Evolutionary conservation across 495 filamentous ascomycete species (phyloP).

Genomic region (Stereocaulon alpinum): DNA sequence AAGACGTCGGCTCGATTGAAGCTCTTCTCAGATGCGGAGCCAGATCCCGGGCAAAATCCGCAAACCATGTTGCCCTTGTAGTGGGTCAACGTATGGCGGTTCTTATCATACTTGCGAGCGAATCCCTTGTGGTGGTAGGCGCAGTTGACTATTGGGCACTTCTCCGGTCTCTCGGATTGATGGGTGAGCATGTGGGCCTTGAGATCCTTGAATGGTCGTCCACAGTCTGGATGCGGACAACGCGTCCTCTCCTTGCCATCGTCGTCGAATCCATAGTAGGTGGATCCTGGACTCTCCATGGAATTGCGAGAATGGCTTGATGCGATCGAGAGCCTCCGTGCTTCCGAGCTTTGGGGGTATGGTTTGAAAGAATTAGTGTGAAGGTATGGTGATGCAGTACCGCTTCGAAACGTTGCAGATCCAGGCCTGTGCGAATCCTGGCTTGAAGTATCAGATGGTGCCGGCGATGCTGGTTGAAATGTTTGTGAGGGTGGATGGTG

Average conservation of each 20-base stretch:
- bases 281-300: slow-evolving; percentile 43
- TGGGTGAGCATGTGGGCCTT: slow-evolving; percentile 97
- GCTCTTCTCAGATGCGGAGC: slow-evolving; percentile 88
- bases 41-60: slow-evolving; percentile 89
- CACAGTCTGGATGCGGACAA: slow-evolving; percentile 77
- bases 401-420: slow-evolving; percentile 22
- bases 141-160: slow-evolving; percentile 89
- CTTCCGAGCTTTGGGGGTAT: slow-evolving; percentile 25
- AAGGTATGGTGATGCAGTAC: slow-evolving; percentile 33
- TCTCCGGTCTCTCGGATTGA: slow-evolving; percentile 85
- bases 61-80: slow-evolving; percentile 99
- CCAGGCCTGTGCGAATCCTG: slow-evolving; percentile 25
- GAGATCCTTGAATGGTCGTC: slow-evolving; percentile 84
- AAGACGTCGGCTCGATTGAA: slow-evolving; percentile 99
- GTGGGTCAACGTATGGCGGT: slow-evolving; percentile 93
- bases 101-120: slow-evolving; percentile 96
- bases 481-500: slow-evolving; percentile 19
- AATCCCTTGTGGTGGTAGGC: slow-evolving; percentile 96
- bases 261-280: slow-evolving; percentile 47
- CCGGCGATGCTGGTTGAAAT: slow-evolving; percentile 30
- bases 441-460: slow-evolving; percentile 23
- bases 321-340: slow-evolving; percentile 44
- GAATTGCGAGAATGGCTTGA: slow-evolving; percentile 47
- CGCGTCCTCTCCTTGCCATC: slow-evolving; percentile 56
- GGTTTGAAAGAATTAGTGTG: slow-evolving; percentile 26